Conservation (phyloP, 1,284 basidiomycete genomes). For the Trichosporon ovoides region DNA sequence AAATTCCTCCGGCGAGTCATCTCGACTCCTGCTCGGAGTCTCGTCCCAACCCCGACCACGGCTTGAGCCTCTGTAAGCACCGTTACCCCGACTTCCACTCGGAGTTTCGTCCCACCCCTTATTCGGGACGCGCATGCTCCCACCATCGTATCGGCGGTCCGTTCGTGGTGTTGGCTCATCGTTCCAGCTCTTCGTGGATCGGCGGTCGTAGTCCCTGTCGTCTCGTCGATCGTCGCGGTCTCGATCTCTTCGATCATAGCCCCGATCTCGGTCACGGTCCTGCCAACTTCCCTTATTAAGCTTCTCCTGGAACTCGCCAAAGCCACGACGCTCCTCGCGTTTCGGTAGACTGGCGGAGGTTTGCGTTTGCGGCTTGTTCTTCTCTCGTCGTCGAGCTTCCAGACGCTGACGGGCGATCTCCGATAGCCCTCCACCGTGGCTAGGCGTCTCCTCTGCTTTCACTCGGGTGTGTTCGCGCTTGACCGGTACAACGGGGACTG, state of each 20-base stretch:
- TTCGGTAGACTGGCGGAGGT: constrained; percentile 26
- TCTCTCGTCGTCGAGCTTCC: constrained; percentile 66
- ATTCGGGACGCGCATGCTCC: constrained; percentile 76
- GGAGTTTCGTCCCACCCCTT: constrained; percentile 87
- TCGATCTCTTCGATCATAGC: constrained; percentile 17
- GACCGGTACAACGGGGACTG: constrained; percentile 62
- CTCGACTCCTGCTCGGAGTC: constrained; percentile 63
- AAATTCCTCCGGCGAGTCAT: constrained; percentile 51
- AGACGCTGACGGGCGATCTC: constrained; percentile 64
- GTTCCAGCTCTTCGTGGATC: constrained; percentile 41
- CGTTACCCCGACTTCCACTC: too few species aligned
- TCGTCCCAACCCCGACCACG: constrained; percentile 64
- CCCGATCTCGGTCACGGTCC: constrained; percentile 41
- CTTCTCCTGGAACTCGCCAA: constrained; percentile 46
- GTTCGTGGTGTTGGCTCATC: constrained; percentile 61
- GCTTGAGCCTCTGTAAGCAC: constrained; percentile 42
- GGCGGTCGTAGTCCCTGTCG: constrained; percentile 14
- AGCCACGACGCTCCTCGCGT: constrained; percentile 25
- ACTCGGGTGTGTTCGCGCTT: constrained; percentile 61
- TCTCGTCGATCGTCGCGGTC: constrained; percentile 21
- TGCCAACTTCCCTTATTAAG: constrained; percentile 52
- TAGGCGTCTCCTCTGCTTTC: constrained; percentile 81
- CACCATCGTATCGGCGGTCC: constrained; percentile 61
- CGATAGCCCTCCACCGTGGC: constrained; percentile 80
- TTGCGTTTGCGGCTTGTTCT: constrained; percentile 54